Evolutionary conservation across 768 basidiomycete genomes (phyloP).

Genomic region (Rhodotorula taiwanensis): DNA sequence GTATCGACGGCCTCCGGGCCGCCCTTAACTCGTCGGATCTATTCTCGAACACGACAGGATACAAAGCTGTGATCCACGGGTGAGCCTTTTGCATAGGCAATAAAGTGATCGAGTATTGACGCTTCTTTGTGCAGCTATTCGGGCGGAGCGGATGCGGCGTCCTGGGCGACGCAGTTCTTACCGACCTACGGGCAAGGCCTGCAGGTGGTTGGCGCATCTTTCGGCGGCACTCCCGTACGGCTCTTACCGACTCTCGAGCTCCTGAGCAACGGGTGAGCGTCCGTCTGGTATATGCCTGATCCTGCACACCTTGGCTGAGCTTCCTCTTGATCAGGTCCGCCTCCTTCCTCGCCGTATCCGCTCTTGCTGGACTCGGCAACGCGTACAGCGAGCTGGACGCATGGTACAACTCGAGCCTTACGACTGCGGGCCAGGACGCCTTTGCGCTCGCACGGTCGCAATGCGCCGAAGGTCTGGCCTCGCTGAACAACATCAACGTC

Average conservation of each 20-base stretch:
- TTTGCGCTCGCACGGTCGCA: neutral
- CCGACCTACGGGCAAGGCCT: neutral
- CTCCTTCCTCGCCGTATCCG: neutral
- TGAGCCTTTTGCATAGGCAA: too few relatives aligned
- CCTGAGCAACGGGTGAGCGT: neutral
- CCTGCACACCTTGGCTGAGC: neutral
- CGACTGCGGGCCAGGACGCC: neutral
- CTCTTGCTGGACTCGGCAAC: slow-evolving; percentile 5
- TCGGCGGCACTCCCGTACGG: slow-evolving; percentile 3
- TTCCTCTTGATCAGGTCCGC: too few relatives aligned
- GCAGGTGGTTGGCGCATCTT: neutral
- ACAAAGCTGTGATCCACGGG: slow-evolving; percentile 8
- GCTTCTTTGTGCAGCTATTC: too few relatives aligned
- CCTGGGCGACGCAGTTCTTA: neutral
- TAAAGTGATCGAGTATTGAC: too few relatives aligned
- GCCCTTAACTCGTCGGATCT: neutral
- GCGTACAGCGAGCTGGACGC: neutral
- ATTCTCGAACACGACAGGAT: neutral
- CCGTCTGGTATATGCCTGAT: neutral
- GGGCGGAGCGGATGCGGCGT: slow-evolving; percentile 1
- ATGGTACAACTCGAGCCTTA: neutral
- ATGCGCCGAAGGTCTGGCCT: neutral
- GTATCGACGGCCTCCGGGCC: slow-evolving; percentile 6
- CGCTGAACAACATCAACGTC: neutral
- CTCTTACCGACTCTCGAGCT: neutral